Evolutionary conservation across 1,139 yeast species (phyloP), one percentile per base, ranked within the genome.

Genomic region (Kurtzmaniella natalensis): DNA sequence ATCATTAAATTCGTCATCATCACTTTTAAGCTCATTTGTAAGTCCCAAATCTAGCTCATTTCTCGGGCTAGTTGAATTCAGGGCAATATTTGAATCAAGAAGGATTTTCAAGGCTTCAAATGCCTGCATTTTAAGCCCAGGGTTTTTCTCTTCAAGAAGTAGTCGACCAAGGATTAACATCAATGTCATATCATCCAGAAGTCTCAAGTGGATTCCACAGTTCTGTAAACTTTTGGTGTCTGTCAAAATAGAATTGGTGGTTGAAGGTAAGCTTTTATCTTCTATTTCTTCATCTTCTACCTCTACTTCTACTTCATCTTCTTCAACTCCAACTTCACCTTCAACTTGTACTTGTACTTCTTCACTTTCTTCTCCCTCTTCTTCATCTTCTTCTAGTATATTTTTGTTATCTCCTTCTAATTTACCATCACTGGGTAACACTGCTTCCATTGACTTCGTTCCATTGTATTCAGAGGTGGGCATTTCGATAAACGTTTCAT

Each of bases 81-180:
- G 33, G 3, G 68, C 64, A 7, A 64, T 60, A 36, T 70, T 70
- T 2, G 87, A 79, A 48, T 83, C 92, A 11, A 87, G 61, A 26
- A 88, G 58, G 1, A 81, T 77, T 48, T 80, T 79, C 32, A 89
- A 59, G 0, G 96, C 95, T 57, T 88, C 96, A 41, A 76, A 78
- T 1, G 92, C 84, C 53, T 88, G 96, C 4, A 82, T 75, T 50
- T 84, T 81, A 33, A 88, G 59, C 0, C 95, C 95, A 5, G 81
- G 72, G 43, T 81, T 78, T 24, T 68, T 63, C 40, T 85, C 95
- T 18, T 71, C 67, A 3, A 81, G 58, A 18, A 89, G 57, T 20
- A 88, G 67, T 30, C 76, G 70, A 1, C 85, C 71, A 30, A 89
- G 59, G 6, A 82, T 73, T 10, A 68, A 57, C 25, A 84, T 61